Base-by-base conservation (phyloP, 192 early-diverging fungal genomes). In the Coemansia javaensis region DNA sequence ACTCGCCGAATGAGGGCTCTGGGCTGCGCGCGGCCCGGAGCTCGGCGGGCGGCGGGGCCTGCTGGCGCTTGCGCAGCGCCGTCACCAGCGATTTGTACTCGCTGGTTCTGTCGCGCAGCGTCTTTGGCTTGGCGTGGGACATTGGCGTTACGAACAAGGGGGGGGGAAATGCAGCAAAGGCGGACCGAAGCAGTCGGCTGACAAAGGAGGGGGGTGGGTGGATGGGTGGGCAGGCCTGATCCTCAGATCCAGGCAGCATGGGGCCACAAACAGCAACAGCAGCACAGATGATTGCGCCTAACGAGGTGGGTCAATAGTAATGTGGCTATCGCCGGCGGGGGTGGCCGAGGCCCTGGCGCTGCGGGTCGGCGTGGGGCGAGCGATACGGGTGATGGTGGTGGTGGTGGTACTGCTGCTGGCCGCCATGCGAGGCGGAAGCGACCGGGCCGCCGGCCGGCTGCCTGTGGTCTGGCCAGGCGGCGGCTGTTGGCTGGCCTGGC, bases 21-120 rank as follows among this genome's bases (percentile, higher is more conserved):
- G 48, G 58, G 35, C 47, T 50, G 33, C 20, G 56, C 53, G 25
- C 39, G 33, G 41, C 67, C 16, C 40, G 59, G 49, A 56, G 52
- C 57, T 23, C 32, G 25, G 13, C 21, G 34, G 24, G 48, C 31
- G 47, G 53, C 25, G 32, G 41, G 25, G 44, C 73, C 50, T 56
- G 62, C 39, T 69, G 53, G 17, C 60, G 53, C 46, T 63, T 56
- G 43, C 79, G 81, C 25, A 91, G 61, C 13, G 88, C 80, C 25
- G 94, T 83, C 23, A 87, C 82, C 16, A 89, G 80, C 4, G 87
- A 75, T 48, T 89, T 78, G 60, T 93, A 97, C 74, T 98, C 96
- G 33, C 64, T 52, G 6, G 91, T 93, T 92, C 91, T 77, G 78
- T 83, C 55, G 62, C 73, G 45, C 58, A 80, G 43, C 25, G 64